These are phyloP conservation scores for Brachypodium distachyon DNA, from an alignment of 202 grass and related monocot genomes.

Conservation along the genomic window DNA sequence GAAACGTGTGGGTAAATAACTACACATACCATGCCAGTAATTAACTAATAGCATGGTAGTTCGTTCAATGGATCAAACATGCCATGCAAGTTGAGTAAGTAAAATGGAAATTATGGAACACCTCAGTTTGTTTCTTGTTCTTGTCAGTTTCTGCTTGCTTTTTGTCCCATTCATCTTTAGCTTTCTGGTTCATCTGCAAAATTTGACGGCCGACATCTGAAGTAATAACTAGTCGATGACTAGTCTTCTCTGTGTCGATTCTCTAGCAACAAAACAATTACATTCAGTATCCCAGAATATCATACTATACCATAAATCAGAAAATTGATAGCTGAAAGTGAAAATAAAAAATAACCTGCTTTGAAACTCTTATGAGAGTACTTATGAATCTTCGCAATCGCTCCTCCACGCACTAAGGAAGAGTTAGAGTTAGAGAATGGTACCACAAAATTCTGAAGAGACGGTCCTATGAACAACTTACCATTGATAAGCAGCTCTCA, in stretches of 20 bases:
- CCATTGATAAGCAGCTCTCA: conserved; percentile 84
- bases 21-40: background rate
- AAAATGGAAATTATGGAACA: conserved; percentile 22
- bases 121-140: conserved; percentile 84
- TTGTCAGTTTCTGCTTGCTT: conserved; percentile 90
- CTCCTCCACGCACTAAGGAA: conserved; percentile 75
- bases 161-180: conserved; percentile 93
- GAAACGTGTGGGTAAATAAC: background rate
- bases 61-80: background rate
- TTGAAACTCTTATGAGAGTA: conserved; percentile 90
- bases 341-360: conserved; percentile 52
- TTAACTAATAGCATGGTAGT: background rate
- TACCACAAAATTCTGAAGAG: background rate
- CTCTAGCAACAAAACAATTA: conserved; percentile 43
- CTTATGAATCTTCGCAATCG: conserved; percentile 67
- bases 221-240: conserved; percentile 72
- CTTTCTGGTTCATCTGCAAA: conserved; percentile 77
- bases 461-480: conserved; percentile 24
- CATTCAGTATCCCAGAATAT: conserved; percentile 6
- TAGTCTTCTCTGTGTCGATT: conserved; percentile 77
- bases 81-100: background rate
- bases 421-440: conserved; percentile 4
- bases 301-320: background rate
- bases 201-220: conserved; percentile 88
- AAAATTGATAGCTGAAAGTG: background rate